A percentile compares a stretch with the other conserved stretches of the same genome.
phyloP scores from a whole-genome alignment of 352 stramenopile species.

The Phytophthora fragariae region DNA sequence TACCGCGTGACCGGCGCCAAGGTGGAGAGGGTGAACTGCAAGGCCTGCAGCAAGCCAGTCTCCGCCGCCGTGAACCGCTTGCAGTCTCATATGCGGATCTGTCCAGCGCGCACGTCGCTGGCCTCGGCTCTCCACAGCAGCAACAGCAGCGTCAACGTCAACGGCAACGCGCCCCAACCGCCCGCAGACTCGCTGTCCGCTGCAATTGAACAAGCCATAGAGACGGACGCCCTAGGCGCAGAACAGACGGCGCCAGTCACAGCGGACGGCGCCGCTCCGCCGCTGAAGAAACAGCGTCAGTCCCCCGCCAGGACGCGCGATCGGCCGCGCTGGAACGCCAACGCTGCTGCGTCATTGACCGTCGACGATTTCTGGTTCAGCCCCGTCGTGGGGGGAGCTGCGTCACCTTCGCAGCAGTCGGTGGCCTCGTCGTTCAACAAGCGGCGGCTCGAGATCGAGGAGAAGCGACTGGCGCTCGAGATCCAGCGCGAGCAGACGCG shows the following conservation, averaged over 20 bases:
- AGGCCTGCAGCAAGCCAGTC: conserved; percentile 67
- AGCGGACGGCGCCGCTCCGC: conserved; percentile 13
- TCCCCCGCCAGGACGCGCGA: conserved; percentile 4
- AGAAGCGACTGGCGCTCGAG: conserved; percentile 63
- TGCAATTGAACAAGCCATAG: conserved; percentile 14
- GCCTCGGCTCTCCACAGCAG: not conserved
- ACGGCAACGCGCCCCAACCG: not conserved
- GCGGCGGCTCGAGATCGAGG: conserved; percentile 61
- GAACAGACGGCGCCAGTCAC: not conserved
- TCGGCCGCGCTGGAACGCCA: conserved; percentile 1
- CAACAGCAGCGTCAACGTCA: not conserved
- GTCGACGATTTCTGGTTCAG: conserved; percentile 41
- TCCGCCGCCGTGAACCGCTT: conserved; percentile 68
- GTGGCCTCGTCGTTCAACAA: conserved; percentile 35
- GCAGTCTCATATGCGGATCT: conserved; percentile 70
- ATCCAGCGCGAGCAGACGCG: conserved; percentile 30
- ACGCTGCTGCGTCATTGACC: not conserved
- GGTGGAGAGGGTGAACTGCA: conserved; percentile 72
- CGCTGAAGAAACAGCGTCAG: conserved; percentile 36
- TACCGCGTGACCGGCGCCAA: conserved; percentile 66
- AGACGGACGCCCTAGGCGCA: not conserved
- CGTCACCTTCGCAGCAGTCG: not conserved
- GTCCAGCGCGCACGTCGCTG: conserved; percentile 44
- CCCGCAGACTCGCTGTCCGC: conserved; percentile 2
- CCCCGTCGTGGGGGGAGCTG: not conserved